phyloP scores from a whole-genome alignment of 1,139 yeast species.

The Taphrina populina region DNA sequence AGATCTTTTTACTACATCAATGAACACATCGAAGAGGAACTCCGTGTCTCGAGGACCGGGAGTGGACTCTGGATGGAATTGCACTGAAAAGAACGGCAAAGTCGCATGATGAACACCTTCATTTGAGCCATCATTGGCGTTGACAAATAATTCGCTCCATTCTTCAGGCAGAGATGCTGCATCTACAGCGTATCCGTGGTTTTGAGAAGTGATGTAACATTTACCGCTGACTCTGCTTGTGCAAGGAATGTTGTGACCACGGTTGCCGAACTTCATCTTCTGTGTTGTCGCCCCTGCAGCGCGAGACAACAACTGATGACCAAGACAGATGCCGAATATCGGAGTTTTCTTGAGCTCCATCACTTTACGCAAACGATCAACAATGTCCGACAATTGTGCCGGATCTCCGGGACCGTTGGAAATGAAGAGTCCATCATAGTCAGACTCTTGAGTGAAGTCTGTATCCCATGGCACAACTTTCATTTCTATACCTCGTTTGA shows the following conservation, averaged over 20 bases:
- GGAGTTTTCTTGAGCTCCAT: conserved; percentile 59
- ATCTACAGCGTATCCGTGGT: conserved; percentile 98
- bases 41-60: conserved; percentile 99
- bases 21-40: conserved; percentile 90
- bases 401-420: conserved; percentile 99
- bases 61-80: conserved; percentile 98
- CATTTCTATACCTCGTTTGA: conserved; percentile 92
- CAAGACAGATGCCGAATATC: conserved; percentile 68
- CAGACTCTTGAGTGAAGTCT: conserved; percentile 62
- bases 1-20: conserved; percentile 66
- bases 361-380: conserved; percentile 58
- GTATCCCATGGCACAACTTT: conserved; percentile 95
- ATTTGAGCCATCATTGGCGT: conserved; percentile 95
- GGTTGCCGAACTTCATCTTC: conserved; percentile 96
- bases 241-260: conserved; percentile 99
- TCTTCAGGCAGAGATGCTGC: conserved; percentile 64
- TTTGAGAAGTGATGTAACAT: conserved; percentile 98
- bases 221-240: conserved; percentile 89
- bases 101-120: conserved; percentile 94
- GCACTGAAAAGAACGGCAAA: conserved; percentile 95
- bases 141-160: conserved; percentile 93
- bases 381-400: conserved; percentile 69
- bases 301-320: conserved; percentile 95
- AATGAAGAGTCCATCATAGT: conserved; percentile 91
- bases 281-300: conserved; percentile 91